Base-by-base conservation (phyloP, 352 stramenopile species). In the Thalassiosira pacifica region DNA sequence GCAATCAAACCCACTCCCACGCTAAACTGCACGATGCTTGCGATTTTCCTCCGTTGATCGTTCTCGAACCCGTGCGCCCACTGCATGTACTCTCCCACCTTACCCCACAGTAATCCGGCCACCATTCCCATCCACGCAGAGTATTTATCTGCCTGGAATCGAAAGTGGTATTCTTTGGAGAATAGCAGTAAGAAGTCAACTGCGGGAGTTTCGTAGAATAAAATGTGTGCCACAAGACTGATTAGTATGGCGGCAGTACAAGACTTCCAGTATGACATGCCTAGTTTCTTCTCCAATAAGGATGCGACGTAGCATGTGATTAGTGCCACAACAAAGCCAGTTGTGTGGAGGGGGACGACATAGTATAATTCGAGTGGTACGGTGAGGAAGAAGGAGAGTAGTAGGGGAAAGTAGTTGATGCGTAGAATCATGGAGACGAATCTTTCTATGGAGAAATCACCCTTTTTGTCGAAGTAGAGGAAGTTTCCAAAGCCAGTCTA, bases 381-480 rank as follows among this genome's bases (percentile, higher is more conserved):
- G 26, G 73, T 83, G 8, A 91, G 68, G 65, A 90, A 91, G 57
- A 84, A 83, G 67, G 85, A 92, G n/a, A 94, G 84, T 3, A 93
- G 37, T 5, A 93, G 53, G n/a, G 88, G 89, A 75, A 95, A 95
- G 69, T 93, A 94, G 66, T 95, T 95, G 80, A 95, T 94, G 57
- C 91, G 86, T 22, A 93, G 64, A 42, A 90, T 85, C 89, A 93
- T 93, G n/a, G 83, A 91, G 0, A 94, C 72, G 29, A 92, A 87
- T 37, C 91, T 79, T 59, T 92, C 88, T 0, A 92, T 22, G 22
- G 74, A 87, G 72, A 92, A 94, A 68, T 95, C 91, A 45, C 64
- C 76, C 66, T 89, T 95, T 63, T 93, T 93, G 61, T 92, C 89
- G 82, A 93, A 95, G 74, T 94, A 95, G 26, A 90, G 73, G 65